phyloP scores from a whole-genome alignment of 352 stramenopile genomes.

The Pythium apleroticum region DNA sequence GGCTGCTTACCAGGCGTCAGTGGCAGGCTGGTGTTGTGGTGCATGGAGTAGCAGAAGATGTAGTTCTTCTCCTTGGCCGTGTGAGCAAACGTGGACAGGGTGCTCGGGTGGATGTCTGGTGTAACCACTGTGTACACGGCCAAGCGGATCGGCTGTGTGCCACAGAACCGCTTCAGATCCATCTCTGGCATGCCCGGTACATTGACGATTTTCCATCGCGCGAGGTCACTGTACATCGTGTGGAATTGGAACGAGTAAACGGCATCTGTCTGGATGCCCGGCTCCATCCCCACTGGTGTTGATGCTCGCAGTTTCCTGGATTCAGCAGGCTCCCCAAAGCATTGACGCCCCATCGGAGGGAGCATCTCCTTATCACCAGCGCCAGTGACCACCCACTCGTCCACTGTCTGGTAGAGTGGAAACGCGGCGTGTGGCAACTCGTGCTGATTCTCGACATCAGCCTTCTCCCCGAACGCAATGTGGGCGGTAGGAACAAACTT shows the following conservation, averaged over 20 bases:
- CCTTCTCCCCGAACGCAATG: slow-evolving; percentile 35
- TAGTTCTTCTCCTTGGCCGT: slow-evolving; percentile 35
- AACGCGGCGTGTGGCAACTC: slow-evolving; percentile 54
- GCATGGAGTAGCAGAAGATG: slow-evolving; percentile 53
- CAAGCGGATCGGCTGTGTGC: slow-evolving; percentile 40
- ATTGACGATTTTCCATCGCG: slow-evolving; percentile 50
- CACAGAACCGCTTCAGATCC: slow-evolving; percentile 36
- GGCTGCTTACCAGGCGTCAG: not conserved
- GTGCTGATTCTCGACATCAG: not conserved
- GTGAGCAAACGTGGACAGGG: slow-evolving; percentile 21
- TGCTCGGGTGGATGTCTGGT: slow-evolving; percentile 7
- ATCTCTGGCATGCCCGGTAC: slow-evolving; percentile 42
- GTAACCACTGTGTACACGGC: slow-evolving; percentile 36
- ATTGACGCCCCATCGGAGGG: slow-evolving; percentile 30
- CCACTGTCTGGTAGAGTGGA: slow-evolving; percentile 48
- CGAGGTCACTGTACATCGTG: slow-evolving; percentile 46
- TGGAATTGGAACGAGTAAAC: slow-evolving; percentile 67
- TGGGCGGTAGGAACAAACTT: slow-evolving; percentile 39
- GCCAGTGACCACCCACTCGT: slow-evolving; percentile 44
- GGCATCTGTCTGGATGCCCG: slow-evolving; percentile 35
- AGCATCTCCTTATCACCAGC: not conserved
- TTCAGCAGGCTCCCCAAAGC: slow-evolving; percentile 37
- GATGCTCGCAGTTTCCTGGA: slow-evolving; percentile 24
- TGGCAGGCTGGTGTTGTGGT: slow-evolving; percentile 20
- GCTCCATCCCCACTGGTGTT: slow-evolving; percentile 27